Percentiles rank a stretch among this genome's conserved stretches.
These are phyloP conservation scores for Anaeromyces robustus DNA, from an alignment of 192 early-diverging fungal species.

Conservation along the genomic window DNA sequence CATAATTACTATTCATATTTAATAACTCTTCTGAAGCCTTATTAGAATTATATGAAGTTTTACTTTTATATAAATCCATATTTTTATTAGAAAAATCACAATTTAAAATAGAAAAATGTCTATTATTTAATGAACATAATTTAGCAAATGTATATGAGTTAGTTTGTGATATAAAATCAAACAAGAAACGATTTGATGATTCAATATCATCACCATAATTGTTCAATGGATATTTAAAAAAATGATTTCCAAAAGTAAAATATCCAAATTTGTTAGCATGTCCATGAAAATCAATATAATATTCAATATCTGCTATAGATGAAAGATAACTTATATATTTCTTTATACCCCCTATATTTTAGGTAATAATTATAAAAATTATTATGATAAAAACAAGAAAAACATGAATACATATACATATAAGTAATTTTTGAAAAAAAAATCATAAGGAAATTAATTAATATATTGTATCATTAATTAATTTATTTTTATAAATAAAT, in stretches of 20 bases:
- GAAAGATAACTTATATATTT: not conserved
- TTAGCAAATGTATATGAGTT: slow-evolving; percentile 7
- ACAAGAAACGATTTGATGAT: not conserved
- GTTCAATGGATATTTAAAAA: not conserved
- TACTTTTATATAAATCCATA: slow-evolving; percentile 4
- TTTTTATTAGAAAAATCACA: slow-evolving; percentile 12
- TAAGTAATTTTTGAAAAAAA: no score
- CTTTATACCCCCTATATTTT: not conserved
- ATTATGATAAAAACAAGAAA: no score
- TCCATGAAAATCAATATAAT: slow-evolving; percentile 13
- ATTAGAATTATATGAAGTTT: no score
- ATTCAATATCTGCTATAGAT: not conserved
- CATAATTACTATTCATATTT: no score
- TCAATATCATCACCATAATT: not conserved
- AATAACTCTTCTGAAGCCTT: no score
- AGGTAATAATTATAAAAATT: no score
- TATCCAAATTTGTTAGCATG: slow-evolving; percentile 15
- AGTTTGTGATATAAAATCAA: slow-evolving; percentile 4
- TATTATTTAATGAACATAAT: slow-evolving; percentile 1
- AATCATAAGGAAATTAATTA: no score
- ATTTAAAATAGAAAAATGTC: slow-evolving; percentile 4
- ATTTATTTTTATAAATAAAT: no score
- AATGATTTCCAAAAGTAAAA: slow-evolving; percentile 13
- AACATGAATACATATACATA: no score
- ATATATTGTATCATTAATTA: no score